Percentiles rank a stretch among this genome's conserved stretches.
These are phyloP conservation scores for Magnolia sinica DNA, from an alignment of 164 flowering plant genomes.

Conservation along the genomic window DNA sequence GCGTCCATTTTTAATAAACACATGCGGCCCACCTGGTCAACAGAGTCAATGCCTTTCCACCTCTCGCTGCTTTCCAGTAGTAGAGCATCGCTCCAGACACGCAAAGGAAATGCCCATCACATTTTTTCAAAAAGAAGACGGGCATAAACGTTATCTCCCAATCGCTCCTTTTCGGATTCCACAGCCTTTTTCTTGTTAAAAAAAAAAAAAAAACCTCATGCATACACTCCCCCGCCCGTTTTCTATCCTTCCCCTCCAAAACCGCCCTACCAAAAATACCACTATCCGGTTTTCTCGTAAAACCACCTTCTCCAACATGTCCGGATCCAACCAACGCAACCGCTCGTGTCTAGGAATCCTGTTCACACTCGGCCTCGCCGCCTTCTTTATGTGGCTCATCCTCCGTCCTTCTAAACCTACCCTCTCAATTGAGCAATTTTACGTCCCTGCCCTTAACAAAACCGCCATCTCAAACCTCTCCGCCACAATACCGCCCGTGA, in stretches of 20 bases:
- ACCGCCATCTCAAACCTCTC: conserved; percentile 4
- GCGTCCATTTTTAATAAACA: too few relatives aligned
- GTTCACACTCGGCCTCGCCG: conserved; percentile 45
- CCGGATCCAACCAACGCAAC: conserved; percentile 29
- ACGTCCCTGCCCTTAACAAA: conserved; percentile 56
- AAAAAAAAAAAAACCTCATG: too few relatives aligned
- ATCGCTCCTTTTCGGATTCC: too few relatives aligned
- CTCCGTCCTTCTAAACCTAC: conserved; percentile 47
- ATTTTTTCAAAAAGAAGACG: too few relatives aligned
- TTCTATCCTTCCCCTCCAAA: not conserved
- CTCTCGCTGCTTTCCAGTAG: too few relatives aligned
- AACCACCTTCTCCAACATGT: conserved; percentile 18
- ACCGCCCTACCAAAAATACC: not conserved
- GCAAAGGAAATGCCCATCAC: too few relatives aligned
- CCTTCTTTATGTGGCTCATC: conserved; percentile 71
- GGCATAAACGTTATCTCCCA: too few relatives aligned
- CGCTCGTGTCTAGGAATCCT: conserved; percentile 40
- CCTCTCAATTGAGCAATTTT: conserved; percentile 36
- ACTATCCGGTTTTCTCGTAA: not conserved
- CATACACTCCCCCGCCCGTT: not conserved
- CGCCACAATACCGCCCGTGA: conserved; percentile 17
- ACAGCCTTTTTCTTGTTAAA: too few relatives aligned
- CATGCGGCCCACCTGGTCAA: too few relatives aligned
- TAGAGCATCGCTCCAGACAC: too few relatives aligned
- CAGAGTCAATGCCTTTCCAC: too few relatives aligned